Base-by-base conservation (phyloP, 2,329 filamentous ascomycete genomes). In the Calonectria ilicicola region DNA sequence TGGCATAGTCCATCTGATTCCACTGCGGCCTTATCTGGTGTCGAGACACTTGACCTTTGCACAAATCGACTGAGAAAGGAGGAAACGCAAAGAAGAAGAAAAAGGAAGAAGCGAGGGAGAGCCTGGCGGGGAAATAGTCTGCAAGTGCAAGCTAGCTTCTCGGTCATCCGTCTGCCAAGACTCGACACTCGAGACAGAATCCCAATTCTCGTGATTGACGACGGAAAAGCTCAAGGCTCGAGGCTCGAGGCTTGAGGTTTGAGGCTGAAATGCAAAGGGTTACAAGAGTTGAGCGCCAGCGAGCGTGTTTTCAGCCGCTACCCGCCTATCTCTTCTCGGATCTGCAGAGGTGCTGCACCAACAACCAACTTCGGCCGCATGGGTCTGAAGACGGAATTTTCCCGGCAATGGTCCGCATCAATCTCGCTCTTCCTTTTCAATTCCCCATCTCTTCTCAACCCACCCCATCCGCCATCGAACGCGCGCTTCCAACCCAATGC, bases 61-160 rank as follows among this genome's bases (percentile, higher is more conserved):
- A 76, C 67, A 40, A 66, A 32, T 67, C 56, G 60, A 62, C 58
- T 70, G 47, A 58, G 67, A 49, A 63, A 74, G 65, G 68, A 63
- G 60, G 58, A 27, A 46, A 47, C 35, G 40, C 27, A 53, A 72
- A n/a, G 26, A 29, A 42, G 14, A 64, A 40, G 27, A 32, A 67
- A 65, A 23, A 21, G 44, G 56, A 66, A 47, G 49, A 66, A 56
- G 14, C 19, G 23, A 49, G 56, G 53, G 56, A 60, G 70, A 64
- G 49, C 65, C 53, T 40, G 60, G 62, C 67, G 67, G 67, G 66
- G 67, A 53, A 71, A 70, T 65, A 56, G 77, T 69, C 72, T 80
- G 78, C 80, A 81, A 80, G 77, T 79, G 77, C 76, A 81, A 70
- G 71, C 70, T 70, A 71, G 67, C 65, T 72, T 69, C 70, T 70